A percentile compares a stretch with the other conserved stretches of the same genome.
Evolutionary conservation across 2,329 filamentous ascomycete species (phyloP).

Genomic region (Lasiodiplodia sp.): DNA sequence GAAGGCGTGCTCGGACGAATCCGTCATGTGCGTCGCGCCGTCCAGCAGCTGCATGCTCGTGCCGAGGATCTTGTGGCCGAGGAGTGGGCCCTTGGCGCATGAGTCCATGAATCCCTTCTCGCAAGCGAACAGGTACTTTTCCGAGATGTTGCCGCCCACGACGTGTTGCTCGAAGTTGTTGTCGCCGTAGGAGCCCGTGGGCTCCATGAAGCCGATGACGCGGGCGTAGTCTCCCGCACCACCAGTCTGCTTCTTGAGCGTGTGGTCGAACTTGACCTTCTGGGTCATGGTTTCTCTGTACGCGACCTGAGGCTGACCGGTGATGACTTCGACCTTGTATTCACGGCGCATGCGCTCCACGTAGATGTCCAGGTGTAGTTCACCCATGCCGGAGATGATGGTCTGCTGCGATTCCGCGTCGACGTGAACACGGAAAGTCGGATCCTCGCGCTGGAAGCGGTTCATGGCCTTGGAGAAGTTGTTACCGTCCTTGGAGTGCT

Average conservation of each 20-base stretch:
- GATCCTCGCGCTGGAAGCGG: constrained; percentile 97
- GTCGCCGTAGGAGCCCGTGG: constrained; percentile 72
- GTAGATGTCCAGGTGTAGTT: constrained; percentile 96
- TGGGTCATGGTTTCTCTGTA: constrained; percentile 93
- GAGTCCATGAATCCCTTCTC: constrained; percentile 90
- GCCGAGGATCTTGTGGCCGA: constrained; percentile 92
- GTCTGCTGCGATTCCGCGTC: constrained; percentile 94
- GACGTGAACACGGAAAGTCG: constrained; percentile 93
- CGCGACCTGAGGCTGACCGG: constrained; percentile 95
- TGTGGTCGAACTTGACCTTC: constrained; percentile 85
- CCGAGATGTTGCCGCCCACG: constrained; percentile 86
- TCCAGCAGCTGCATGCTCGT: constrained; percentile 92
- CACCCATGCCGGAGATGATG: constrained; percentile 98
- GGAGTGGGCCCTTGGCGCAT: constrained; percentile 85
- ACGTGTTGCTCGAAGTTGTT: constrained; percentile 90
- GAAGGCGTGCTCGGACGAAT: constrained; percentile 97
- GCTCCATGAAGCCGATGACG: constrained; percentile 91
- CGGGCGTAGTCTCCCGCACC: constrained; percentile 95
- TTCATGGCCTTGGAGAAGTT: constrained; percentile 99
- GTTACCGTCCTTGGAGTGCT: constrained; percentile 86
- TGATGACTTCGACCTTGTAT: constrained; percentile 94
- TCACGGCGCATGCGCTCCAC: constrained; percentile 95
- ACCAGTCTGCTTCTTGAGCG: constrained; percentile 93
- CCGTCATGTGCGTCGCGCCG: constrained; percentile 95
- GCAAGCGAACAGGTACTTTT: constrained; percentile 95